Base-by-base conservation (phyloP, 768 basidiomycete genomes). In the Lactarius vividus region DNA sequence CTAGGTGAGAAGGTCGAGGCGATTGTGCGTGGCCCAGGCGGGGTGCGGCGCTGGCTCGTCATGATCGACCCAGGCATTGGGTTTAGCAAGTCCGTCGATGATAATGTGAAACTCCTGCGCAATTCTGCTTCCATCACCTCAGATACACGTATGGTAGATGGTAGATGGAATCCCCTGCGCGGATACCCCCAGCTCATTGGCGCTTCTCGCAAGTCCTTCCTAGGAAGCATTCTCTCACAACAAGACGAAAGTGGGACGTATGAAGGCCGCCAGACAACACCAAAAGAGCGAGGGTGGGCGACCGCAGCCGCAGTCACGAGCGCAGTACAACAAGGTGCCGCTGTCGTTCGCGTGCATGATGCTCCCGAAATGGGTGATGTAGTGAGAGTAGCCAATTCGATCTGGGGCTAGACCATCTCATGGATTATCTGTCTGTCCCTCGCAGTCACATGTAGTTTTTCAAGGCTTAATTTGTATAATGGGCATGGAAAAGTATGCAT, bases 51-150 rank as follows among this genome's bases (percentile, higher is more conserved):
- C 59, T 98, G 96, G 96, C 82, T 92, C 65, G 85, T 98, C 67
- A 82, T 98, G 60, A 83, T 89, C 29, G 97, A 98, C 77, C 93
- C 96, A 3, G 96, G 96, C 0, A 79, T 98, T 60, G 96, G 97
- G 39, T 99, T 98, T 75, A 96, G 95, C 76, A 98, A 98, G 76
- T 84, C 86, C 0, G 74, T 87, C 2, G 82, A 87, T 33, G 92
- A 83, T 5, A 96, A 96, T 75, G 69, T 94, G 39, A 80, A 82
- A 67, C 71, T 96, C 13, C 74, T 98, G 57, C 81, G 87, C 11
- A 70, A 82, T 40, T 79, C 79, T 59, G 81, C 73, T 23, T 74
- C 67, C 57, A 74, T 92, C 49, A 84, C 82, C 0, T 80, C 78
- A 2, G 79, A 84, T 49, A 16, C 57, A 59, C 68, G 66, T n/a